Base-by-base conservation (phyloP, 2,329 filamentous ascomycete species). In the Aspergillus japonicus region DNA sequence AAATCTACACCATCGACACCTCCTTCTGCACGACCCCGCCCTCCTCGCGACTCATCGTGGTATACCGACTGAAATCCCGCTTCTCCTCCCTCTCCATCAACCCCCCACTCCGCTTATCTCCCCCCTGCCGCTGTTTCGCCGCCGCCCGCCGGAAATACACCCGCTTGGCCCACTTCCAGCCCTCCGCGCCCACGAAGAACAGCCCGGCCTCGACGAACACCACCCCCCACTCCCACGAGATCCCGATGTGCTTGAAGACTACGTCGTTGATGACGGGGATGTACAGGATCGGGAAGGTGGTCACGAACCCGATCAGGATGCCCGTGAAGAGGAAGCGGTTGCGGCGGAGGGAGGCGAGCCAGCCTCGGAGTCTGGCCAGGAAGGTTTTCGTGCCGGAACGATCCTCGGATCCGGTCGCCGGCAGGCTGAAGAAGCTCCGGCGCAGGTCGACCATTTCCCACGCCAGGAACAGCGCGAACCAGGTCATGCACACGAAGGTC, bases 401-500 rank as follows among this genome's bases (percentile, higher is more conserved):
- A 24, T 82, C 84, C 16, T 80, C 79, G 0, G 88, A 86, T 4
- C 2, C 8, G 29, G 26, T 5, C 24, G 11, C 10, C 4, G 8
- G n/a, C 23, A 21, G 4, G 39, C 19, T 3, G 83, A 92, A 92
- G 79, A 92, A 90, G 7, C 85, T 88, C 48, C 87, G 85, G 23
- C 89, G 86, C 76, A 89, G 83, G 68, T 90, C 83, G 61, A 91
- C 82, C 83, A 91, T 89, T 73, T 92, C 89, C 89, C 89, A 92
- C 0, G 90, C 89, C 5, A 91, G 80, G 78, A 92, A 90, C 19
- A 92, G 82, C 0, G 88, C 87, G 66, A 88, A 89, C 89, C 89
- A 92, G 0, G 89, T 92, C 55, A 92, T 81, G 65, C 85, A 89
- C 33, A 87, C 88, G 69, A 92, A 92, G 4, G 86, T 89, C 0